phyloP scores from a whole-genome alignment of 2,329 filamentous ascomycete genomes.

The Fusarium anguioides region DNA sequence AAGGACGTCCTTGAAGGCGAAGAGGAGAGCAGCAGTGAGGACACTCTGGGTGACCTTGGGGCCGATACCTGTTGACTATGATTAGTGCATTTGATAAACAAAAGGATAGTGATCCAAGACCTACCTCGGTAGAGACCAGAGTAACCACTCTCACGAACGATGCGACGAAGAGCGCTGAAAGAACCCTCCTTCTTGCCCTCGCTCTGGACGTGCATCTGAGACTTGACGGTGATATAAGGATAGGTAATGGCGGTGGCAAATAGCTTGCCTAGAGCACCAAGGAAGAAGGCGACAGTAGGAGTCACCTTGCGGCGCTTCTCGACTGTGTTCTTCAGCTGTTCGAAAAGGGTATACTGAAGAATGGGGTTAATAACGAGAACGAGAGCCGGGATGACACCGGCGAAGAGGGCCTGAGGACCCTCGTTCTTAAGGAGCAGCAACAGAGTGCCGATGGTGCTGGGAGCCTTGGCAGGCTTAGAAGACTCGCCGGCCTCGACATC shows the following conservation, averaged over 20 bases:
- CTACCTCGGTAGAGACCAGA: constrained; percentile 90
- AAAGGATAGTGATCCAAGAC: constrained; percentile 42
- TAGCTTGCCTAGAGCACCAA: constrained; percentile 93
- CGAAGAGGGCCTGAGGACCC: constrained; percentile 85
- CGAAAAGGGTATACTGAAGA: constrained; percentile 97
- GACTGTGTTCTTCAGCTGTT: constrained; percentile 93
- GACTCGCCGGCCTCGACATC: constrained; percentile 55
- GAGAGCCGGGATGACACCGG: constrained; percentile 90
- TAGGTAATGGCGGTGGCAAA: constrained; percentile 95
- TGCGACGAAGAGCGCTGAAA: constrained; percentile 78
- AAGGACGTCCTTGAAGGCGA: constrained; percentile 97
- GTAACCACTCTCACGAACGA: constrained; percentile 91
- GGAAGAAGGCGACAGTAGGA: constrained; percentile 86
- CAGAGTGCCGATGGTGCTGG: constrained; percentile 84
- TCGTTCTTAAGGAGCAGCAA: constrained; percentile 84
- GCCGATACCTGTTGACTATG: constrained; percentile 75
- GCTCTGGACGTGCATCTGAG: constrained; percentile 91
- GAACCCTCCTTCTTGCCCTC: constrained; percentile 84
- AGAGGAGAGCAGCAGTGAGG: constrained; percentile 93
- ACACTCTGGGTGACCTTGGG: constrained; percentile 98
- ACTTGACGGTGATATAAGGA: constrained; percentile 99
- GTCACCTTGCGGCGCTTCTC: constrained; percentile 81
- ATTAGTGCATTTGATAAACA: constrained; percentile 1
- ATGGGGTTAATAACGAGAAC: constrained; percentile 98
- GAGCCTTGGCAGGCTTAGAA: constrained; percentile 60